Evolutionary conservation across 2,329 filamentous ascomycete genomes (phyloP), one percentile per base, ranked within the genome.

Genomic region (Penicillium brevicompactum): DNA sequence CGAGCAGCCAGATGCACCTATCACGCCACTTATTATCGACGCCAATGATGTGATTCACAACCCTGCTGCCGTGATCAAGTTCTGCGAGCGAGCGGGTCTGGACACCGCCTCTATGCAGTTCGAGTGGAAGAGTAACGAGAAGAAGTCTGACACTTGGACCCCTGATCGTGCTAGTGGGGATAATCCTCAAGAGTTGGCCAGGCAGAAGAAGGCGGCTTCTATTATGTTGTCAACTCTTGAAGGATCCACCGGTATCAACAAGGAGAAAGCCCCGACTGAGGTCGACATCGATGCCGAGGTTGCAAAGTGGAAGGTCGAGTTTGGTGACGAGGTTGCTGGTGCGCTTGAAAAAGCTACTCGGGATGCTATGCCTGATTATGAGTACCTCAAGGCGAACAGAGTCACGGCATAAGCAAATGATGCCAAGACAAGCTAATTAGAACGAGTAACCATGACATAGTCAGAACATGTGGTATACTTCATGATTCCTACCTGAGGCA

Each of bases 331-430:
- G 45, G 42, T 55, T 6, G 67, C 61, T 11, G 37, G 31, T n/a
- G 30, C 60, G 13, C 46, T 75, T 37, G 65, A 69, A 52, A 58
- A 60, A 43, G 56, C 58, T 22, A 70, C 74, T 13, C 22, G 56
- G 37, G 64, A 64, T 30, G 68, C 73, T 1, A 75, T 76, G 73
- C 64, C 67, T 18, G 73, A 76, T 49, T 78, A 77, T 61, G 69
- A 74, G 56, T 76, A 70, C 56, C 49, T 78, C 48, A 69, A 64
- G 55, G 67, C 58, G 4, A 54, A 59, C 10, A 55, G 64, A 1
- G 40, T 70, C n/a, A 61, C 31, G 32, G 58, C 49, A 3, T 54
- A 42, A 21, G 5, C 16, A 5, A 11, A 18, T 30, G 34, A 27
- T 27, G 24, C 3, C 24, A 18, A 18, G 18, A 18, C 18, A 18